Evolutionary conservation across 768 basidiomycete species (phyloP).

Genomic region (Cytidiella melzeri): DNA sequence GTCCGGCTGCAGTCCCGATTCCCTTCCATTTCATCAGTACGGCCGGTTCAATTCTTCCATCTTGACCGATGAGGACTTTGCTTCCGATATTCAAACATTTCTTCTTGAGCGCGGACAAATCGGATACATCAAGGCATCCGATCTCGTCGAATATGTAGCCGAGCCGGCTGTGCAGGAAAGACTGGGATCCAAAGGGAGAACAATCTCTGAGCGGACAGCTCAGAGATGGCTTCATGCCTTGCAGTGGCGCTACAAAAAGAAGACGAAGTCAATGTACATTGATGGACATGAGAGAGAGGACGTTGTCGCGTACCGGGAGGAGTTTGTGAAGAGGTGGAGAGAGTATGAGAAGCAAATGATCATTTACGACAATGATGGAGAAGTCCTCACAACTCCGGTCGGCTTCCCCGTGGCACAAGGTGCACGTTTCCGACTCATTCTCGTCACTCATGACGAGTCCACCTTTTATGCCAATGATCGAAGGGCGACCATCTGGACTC

Average conservation of each 20-base stretch:
- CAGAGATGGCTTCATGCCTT: no score
- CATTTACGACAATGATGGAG: no score
- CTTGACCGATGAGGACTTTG: no score
- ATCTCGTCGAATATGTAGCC: constrained; percentile 2
- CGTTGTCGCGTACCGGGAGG: no score
- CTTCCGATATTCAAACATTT: not conserved
- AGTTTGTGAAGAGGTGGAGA: no score
- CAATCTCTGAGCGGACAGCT: constrained; percentile 2
- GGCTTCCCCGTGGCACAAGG: no score
- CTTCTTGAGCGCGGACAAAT: not conserved
- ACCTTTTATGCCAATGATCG: constrained; percentile 26
- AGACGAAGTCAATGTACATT: constrained; percentile 30
- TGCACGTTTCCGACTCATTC: constrained; percentile 36
- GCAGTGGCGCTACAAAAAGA: constrained; percentile 23
- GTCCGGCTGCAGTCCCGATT: no score
- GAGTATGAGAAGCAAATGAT: no score
- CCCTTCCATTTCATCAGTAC: constrained; percentile 25
- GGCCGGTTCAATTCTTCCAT: not conserved
- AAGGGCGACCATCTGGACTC: constrained; percentile 14
- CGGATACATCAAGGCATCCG: not conserved
- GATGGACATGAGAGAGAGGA: no score
- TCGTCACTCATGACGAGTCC: constrained; percentile 16
- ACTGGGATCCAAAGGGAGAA: no score
- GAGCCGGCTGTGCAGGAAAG: not conserved
- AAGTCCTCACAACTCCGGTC: no score